Evolutionary conservation across 768 basidiomycete species (phyloP), one percentile per base, ranked within the genome.

Genomic region (Tephrocybe sp.): DNA sequence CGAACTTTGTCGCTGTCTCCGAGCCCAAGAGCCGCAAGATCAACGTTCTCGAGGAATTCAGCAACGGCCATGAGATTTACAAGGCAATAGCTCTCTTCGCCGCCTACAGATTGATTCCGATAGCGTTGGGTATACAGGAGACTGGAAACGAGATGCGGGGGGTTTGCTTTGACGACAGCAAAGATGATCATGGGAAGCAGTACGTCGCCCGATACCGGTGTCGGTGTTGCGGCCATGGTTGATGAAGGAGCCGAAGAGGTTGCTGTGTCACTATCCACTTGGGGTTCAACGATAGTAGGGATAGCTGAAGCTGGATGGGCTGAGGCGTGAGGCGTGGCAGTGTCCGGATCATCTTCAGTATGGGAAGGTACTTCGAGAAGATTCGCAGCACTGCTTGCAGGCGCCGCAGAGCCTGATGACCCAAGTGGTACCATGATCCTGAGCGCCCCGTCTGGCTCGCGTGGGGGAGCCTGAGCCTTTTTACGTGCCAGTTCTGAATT

Each of bases 1-100:
- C 84, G 57, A 11, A 72, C 73, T 48, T 70, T 69, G 42, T 82
- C 80, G 27, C 77, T 78, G 44, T 85, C 83, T 5, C 78, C 81
- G 5, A 92, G 67, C 4, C 78, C 79, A n/a, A 80, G 58, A 18
- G 71, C 75, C 57, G 79, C 86, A 48, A 97, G 73, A 69, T 98
- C 93, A 28, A 98, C 92, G 62, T 94, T 91, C 70, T 96, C 93
- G 44, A 98, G 74, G 65, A 98, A 99, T 63, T 98, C 95, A 1
- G 90, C 91, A 5, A 96, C 94, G 9, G 96, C 96, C 76, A 95
- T 84, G 31, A 97, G 74, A 67, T 97, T 98, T 65, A 98, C 89
- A 32, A 96, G 77, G 51, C 94, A 98, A 60, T 94, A 99, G 40
- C 84, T 86, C 60, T 92, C 90, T 61, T 98, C 93, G 2, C 94